Evolutionary conservation across 441 rosid genomes (phyloP), one percentile per base, ranked within the genome.

Genomic region (Mallotus repandus): DNA sequence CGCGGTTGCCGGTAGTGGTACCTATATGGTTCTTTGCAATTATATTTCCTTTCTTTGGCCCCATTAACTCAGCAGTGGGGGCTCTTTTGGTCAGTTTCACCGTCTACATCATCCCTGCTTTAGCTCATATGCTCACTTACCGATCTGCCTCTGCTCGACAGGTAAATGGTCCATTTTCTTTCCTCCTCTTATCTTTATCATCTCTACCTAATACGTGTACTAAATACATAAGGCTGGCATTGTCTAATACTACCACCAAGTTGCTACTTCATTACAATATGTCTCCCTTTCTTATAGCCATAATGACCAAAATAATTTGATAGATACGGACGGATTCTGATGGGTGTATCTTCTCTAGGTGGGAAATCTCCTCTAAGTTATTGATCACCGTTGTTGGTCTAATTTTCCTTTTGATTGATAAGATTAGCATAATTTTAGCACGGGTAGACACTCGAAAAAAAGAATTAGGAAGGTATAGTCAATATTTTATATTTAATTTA

Each of bases 21-120:
- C 99, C 99, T 1, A 94, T 94, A 55, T 92, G 98, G 97, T 94
- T 94, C 81, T 77, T 94, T 62, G 98, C 98, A 54, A 94, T 94
- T 3, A 86, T 94, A 66, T 94, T 94, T 84, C 99, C 99, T 0
- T 94, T 94, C 68, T 94, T 94, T 18, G 99, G 99, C 2, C 99
- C 99, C 7, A 94, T 94, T 21, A 94, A 94, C 74, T 94, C 99
- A 0, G 94, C 99, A 0, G 99, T 94, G 50, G 99, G 99, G 18
- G 98, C 99, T 60, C 99, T 94, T 62, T 78, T 94, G 43, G 99
- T 94, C 75, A 94, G 94, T 87, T 94, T 94, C 88, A 92, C 99
- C 14, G 99, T 94, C 78, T 94, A 94, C 83, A 87, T 94, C 87
- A 89, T 94, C 81, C 99, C 99, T 2, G 64, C 97, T 21, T 69